Evolutionary conservation across 1,139 yeast genomes (phyloP), one percentile per base, ranked within the genome.

Genomic region (Yamadazyma oceani): DNA sequence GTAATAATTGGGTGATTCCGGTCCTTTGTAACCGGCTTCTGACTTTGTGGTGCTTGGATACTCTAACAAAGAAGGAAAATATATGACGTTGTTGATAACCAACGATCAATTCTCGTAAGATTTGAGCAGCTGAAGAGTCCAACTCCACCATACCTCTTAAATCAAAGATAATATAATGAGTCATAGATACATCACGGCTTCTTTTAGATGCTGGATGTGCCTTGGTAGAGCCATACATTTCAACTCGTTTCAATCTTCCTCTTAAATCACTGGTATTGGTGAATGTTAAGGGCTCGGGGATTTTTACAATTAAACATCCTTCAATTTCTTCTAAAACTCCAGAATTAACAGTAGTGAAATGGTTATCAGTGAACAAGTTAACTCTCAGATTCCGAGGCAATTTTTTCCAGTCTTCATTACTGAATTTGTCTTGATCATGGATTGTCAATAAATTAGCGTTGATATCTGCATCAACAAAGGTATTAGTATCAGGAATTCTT

Each of bases 211-310:
- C 92, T 0, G 97, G 97, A 53, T 90, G 97, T 2, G 84, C 83
- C 36, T 72, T 77, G 21, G 87, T 74, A 0, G 96, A 85, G 0
- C 97, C 96, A 53, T 86, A 89, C 52, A 80, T 65, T 54, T 92
- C 97, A 16, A 92, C 73, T 38, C 97, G 66, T 40, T 80, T 75
- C 37, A 92, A 67, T 21, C 97, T 67, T 34, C 83, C 71, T 43
- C 85, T 80, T 48, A 92, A 67, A 55, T 90, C 97, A 42, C 84
- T 86, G 13, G 95, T 79, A 55, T 92, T 92, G 27, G 96, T 89
- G 59, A 92, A 92, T 1, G 95, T 88, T 41, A 92, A 66, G 1
- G 97, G 97, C 54, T 92, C 97, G 0, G 97, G 95, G 27, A 92
- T 80, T 49, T 84, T 87, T 24, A 90, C 85, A 32, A 90, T 84